Conservation (phyloP, 176 grass and related monocot genomes). For the Tillandsia fasciculata region DNA sequence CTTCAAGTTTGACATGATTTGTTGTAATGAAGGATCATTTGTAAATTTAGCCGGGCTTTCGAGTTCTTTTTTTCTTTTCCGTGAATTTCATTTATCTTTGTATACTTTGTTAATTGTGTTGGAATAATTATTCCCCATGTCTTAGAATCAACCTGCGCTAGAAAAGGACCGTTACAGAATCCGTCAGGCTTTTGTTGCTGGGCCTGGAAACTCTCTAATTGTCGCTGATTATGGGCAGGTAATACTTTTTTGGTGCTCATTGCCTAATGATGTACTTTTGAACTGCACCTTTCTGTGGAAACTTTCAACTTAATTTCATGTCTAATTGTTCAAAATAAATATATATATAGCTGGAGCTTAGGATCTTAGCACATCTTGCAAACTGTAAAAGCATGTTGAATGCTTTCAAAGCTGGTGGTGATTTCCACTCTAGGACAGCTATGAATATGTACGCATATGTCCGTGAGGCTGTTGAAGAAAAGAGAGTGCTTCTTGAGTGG, state of each 20-base stretch:
- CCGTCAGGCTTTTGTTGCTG: conserved; percentile 86
- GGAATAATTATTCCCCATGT: conserved; percentile 12
- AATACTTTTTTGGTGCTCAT: conserved; percentile 4
- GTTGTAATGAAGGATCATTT: too few relatives aligned
- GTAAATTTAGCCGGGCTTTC: too few relatives aligned
- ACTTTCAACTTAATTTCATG: neutral
- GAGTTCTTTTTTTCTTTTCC: neutral
- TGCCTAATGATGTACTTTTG: neutral
- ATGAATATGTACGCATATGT: conserved; percentile 96
- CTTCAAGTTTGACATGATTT: too few relatives aligned
- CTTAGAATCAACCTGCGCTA: conserved; percentile 89
- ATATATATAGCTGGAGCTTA: conserved; percentile 74
- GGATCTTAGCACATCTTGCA: conserved; percentile 93
- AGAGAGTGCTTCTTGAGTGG: conserved; percentile 90
- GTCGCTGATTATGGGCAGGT: conserved; percentile 99
- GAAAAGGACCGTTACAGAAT: conserved; percentile 98
- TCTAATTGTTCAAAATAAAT: neutral
- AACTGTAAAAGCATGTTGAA: conserved; percentile 83
- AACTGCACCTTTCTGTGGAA: neutral
- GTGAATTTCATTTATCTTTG: neutral
- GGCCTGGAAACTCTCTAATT: conserved; percentile 76
- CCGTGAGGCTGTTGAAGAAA: conserved; percentile 63
- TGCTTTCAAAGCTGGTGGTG: conserved; percentile 87
- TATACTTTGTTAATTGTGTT: neutral
- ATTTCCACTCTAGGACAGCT: conserved; percentile 94